Conservation (phyloP, 2,329 filamentous ascomycete species). For the Cytospora piceicola region DNA sequence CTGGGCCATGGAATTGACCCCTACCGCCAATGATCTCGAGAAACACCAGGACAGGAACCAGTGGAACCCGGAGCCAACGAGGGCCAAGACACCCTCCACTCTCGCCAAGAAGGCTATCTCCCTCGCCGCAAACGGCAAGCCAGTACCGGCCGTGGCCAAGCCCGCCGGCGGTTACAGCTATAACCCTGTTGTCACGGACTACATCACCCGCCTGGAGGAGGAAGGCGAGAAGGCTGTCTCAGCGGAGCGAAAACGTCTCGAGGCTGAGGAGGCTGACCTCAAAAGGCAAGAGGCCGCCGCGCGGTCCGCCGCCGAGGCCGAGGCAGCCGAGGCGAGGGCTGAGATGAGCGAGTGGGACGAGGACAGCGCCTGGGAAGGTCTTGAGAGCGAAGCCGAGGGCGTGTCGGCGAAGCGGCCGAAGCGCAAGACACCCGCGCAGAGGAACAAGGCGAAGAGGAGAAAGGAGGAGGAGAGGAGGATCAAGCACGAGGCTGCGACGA, state of each 20-base stretch:
- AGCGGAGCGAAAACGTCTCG: constrained; percentile 74
- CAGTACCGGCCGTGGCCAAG: constrained; percentile 75
- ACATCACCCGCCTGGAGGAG: constrained; percentile 72
- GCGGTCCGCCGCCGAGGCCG: constrained; percentile 72
- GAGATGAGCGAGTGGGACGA: constrained; percentile 76
- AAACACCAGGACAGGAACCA: constrained; percentile 59
- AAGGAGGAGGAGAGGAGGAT: constrained; percentile 82
- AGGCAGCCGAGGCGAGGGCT: constrained; percentile 70
- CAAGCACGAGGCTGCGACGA: constrained; percentile 76
- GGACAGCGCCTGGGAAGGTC: constrained; percentile 89
- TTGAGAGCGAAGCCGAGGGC: constrained; percentile 81
- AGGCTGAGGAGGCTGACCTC: constrained; percentile 67
- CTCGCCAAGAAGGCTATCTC: constrained; percentile 78
- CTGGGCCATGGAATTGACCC: constrained; percentile 58
- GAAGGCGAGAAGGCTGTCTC: constrained; percentile 81
- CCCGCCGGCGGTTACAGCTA: constrained; percentile 87
- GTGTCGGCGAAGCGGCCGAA: constrained; percentile 74
- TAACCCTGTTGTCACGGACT: constrained; percentile 87
- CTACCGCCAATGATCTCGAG: constrained; percentile 37
- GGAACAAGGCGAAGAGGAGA: constrained; percentile 85
- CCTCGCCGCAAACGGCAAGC: constrained; percentile 79
- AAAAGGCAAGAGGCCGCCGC: constrained; percentile 70
- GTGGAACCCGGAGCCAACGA: constrained; percentile 19
- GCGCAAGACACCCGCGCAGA: constrained; percentile 82
- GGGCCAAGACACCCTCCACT: constrained; percentile 69